Evolutionary conservation across 176 grass and related monocot species (phyloP).

Genomic region (Eremochloa ophiuroides): DNA sequence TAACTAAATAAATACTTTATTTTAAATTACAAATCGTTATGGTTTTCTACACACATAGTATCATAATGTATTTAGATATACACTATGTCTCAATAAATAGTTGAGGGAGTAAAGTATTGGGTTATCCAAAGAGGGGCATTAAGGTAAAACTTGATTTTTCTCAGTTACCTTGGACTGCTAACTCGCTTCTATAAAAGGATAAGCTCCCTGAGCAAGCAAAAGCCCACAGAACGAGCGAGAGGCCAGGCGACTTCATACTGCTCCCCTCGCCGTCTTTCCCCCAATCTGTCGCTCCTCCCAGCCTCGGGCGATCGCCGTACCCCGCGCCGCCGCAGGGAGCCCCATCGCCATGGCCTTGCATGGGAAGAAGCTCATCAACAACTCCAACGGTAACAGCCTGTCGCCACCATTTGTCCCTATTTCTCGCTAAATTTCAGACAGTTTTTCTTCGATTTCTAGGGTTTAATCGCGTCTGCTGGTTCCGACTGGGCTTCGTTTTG

Average conservation of each 20-base stretch:
- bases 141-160: slow-evolving; percentile 30
- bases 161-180: slow-evolving; percentile 25
- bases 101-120: too few relatives aligned
- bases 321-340: not conserved
- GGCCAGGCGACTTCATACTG: slow-evolving; percentile 27
- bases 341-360: slow-evolving; percentile 61
- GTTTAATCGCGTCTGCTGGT: slow-evolving; percentile 24
- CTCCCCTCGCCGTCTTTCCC: not conserved
- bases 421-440: slow-evolving; percentile 7
- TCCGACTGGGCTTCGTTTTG: not conserved
- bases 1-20: not conserved
- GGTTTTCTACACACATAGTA: not conserved
- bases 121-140: slow-evolving; percentile 31
- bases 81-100: too few relatives aligned
- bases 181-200: slow-evolving; percentile 52
- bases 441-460: slow-evolving; percentile 28
- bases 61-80: not conserved
- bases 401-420: slow-evolving; percentile 24
- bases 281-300: slow-evolving; percentile 18
- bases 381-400: slow-evolving; percentile 58
- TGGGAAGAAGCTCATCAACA: slow-evolving; percentile 95
- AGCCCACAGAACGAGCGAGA: slow-evolving; percentile 34
- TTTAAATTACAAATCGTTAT: not conserved
- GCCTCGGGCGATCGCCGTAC: slow-evolving; percentile 22
- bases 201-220: slow-evolving; percentile 35